Base-by-base conservation (phyloP, 2,329 filamentous ascomycete species). In the Aureobasidium mangrovei region DNA sequence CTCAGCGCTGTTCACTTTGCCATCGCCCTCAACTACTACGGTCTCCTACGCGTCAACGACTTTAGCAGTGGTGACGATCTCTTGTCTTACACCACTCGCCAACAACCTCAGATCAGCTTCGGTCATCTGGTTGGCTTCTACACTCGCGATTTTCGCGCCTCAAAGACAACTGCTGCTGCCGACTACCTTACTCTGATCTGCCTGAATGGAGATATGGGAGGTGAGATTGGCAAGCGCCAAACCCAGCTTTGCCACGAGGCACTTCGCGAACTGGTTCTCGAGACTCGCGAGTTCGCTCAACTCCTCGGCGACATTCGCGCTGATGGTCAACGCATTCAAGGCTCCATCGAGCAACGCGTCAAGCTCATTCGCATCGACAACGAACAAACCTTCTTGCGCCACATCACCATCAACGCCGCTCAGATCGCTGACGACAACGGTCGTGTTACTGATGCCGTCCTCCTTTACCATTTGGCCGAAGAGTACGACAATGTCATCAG, bases 1-100 rank as follows among this genome's bases (percentile, higher is more conserved):
- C 83, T 95, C 43, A 91, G 95, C 60, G 91, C 91, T 27, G 88
- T 95, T 46, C 94, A 98, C 74, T 95, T 97, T 65, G 89, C 89
- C 26, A 85, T 97, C 64, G 89, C 85, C 0, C 78, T 98, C 42
- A 83, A 85, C 62, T 95, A 86, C 72, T 96, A 96, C 67, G 91
- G 91, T 10, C 77, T 98, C 57, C 75, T 98, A 57, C 85, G 91
- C 35, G 88, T 95, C 29, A 86, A 89, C 35, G 88, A 95, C 68
- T 89, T 89, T 59, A 80, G 82, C 62, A 80, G 81, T 6, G 82
- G 82, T 7, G 83, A 86, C 65, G 87, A 94, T 62, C 71, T 81
- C 27, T 24, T 85, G 46, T 79, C 78, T 7, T 80, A 82, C 69
- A 88, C 82, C 61, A 86, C 79, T 63, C 81, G 83, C 61, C 79